Conservation (phyloP, 2,329 filamentous ascomycete species). For the Ophiosphaerella korrae region DNA sequence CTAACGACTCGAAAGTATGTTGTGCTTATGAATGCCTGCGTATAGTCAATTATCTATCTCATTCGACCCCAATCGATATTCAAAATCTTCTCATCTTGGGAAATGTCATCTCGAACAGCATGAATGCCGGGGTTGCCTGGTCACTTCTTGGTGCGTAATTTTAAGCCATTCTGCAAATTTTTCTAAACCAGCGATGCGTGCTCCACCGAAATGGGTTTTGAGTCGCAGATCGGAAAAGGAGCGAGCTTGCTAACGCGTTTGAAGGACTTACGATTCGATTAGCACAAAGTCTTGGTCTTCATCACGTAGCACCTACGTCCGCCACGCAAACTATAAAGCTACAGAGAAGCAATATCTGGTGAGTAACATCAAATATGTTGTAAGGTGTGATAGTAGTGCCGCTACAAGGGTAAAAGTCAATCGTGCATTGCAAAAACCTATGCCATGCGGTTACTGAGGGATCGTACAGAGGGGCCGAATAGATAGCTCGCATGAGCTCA, state of each 20-base stretch:
- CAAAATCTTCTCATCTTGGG: slow-evolving; percentile 66
- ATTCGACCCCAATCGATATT: slow-evolving; percentile 65
- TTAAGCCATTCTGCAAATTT: too few relatives aligned
- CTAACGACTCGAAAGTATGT: slow-evolving; percentile 50
- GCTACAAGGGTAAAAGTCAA: too few relatives aligned
- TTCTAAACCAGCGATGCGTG: too few relatives aligned
- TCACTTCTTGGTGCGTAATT: slow-evolving; percentile 18
- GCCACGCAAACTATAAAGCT: slow-evolving; percentile 53
- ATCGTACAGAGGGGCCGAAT: too few relatives aligned
- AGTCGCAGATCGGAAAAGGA: too few relatives aligned
- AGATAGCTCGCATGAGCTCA: too few relatives aligned
- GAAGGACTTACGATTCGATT: slow-evolving; percentile 64
- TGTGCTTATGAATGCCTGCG: slow-evolving; percentile 69
- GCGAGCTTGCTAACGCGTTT: slow-evolving; percentile 41
- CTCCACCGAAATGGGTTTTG: too few relatives aligned
- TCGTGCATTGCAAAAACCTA: too few relatives aligned
- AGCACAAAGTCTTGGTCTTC: slow-evolving; percentile 64
- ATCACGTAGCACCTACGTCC: slow-evolving; percentile 62
- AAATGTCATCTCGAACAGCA: slow-evolving; percentile 66
- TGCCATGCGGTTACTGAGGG: too few relatives aligned
- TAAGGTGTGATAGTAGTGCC: too few relatives aligned
- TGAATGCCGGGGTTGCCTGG: slow-evolving; percentile 69
- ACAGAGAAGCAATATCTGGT: slow-evolving; percentile 52
- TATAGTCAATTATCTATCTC: slow-evolving; percentile 67
- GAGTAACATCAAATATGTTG: slow-evolving; percentile 68